Base-by-base conservation (phyloP, 148 eudicot genomes). In the Talinum fruticosum region DNA sequence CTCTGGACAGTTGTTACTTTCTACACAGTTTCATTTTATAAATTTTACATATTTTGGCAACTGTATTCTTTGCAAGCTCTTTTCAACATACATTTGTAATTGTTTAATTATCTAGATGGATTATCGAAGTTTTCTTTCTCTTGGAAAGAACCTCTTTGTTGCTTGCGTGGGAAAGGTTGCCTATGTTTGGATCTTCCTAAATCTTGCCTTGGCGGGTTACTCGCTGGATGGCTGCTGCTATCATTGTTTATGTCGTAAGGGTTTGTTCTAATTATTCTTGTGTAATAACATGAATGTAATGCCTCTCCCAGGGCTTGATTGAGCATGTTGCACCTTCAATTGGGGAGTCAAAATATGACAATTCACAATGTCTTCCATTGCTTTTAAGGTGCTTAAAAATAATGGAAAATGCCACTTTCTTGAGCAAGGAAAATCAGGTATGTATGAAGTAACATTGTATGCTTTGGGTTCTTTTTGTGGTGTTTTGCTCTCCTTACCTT, bases 401-500 rank as follows among this genome's bases (percentile, higher is more conserved):
- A 71, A 89, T 90, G 97, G 98, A 94, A 86, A 94, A 94, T 84
- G 90, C 93, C 32, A 90, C 96, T 10, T 90, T 94, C 71, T 88
- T 90, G 70, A 94, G 98, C 82, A 87, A 86, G 73, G 92, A 89
- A 80, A 94, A 92, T 85, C 98, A 94, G 97, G 97, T 92, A 81
- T 82, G 37, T 33, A n/a, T n/a, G 38, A 34, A 37, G 51, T 49
- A 35, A 51, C 16, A 8, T 74, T n/a, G n/a, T 47, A 29, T 75
- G 23, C 61, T 18, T 35, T 30, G 16, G 38, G 47, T 34, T 15
- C 10, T n/a, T 57, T 41, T 44, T 75, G 12, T 6, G 32, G 15
- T n/a, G 10, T 37, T 18, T 73, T 34, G 8, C 12, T 41, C 2
- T 5, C 12, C 47, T 41, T 41, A 14, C 62, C 8, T 61, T 59